Evolutionary conservation across 176 grass and related monocot species (phyloP), one percentile per base, ranked within the genome.

Genomic region (Areca catechu): DNA sequence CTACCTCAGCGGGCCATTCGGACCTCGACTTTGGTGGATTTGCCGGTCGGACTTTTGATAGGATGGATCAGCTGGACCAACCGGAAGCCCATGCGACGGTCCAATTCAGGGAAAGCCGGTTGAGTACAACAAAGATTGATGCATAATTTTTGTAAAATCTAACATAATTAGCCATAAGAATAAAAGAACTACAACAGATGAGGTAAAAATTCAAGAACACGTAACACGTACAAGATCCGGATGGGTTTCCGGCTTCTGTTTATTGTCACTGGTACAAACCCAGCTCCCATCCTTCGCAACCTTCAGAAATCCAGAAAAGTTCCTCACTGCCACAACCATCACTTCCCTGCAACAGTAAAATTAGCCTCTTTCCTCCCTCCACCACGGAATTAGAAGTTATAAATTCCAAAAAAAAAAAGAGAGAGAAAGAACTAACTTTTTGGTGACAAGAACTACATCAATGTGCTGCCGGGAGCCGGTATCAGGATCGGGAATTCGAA

Each of bases 401-500:
- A 37, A 19, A 37, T 24, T 0, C 65, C 16, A 22, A 16, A 4
- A 29, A 4, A n/a, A n/a, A n/a, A n/a, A n/a, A n/a, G n/a, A n/a
- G n/a, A 23, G 48, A 21, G 7, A 34, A 52, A 62, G 48, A 14
- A 14, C 71, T 20, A 54, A 82, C 92, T 76, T 88, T 68, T 85
- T 85, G 63, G 86, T 88, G 16, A 91, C 58, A 70, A 91, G 80
- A 34, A 91, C 83, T 51, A 88, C 65, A 60, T 97, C 92, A 52
- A 97, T 74, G 51, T 97, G 78, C 68, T 82, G 86, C 56, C 92
- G 86, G 10, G 47, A 61, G 19, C 86, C 92, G 18, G 83, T 51
- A 74, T 91, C 92, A 4, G 79, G 74, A 53, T 97, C 92, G 60
- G 92, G 92, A 72, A 97, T 91, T 70, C 92, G 83, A 30, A 97